These are phyloP conservation scores for Dioscorea dumetorum DNA, from an alignment of 106 monocot species.

Conservation along the genomic window DNA sequence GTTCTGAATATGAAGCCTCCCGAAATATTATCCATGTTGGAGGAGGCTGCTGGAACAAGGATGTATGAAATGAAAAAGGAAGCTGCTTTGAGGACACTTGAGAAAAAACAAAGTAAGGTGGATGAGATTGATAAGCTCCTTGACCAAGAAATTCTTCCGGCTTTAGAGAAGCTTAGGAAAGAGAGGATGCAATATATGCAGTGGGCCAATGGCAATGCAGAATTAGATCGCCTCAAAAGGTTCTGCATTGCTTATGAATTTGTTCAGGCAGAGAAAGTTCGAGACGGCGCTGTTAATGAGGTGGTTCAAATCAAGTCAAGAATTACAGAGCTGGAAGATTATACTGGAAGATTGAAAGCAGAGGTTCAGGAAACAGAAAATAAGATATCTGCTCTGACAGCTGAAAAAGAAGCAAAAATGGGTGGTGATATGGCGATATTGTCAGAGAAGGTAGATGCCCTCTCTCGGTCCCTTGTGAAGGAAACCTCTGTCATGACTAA, in stretches of 20 bases:
- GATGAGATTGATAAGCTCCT: constrained; percentile 97
- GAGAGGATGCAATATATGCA: constrained; percentile 88
- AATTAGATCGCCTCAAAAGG: constrained; percentile 74
- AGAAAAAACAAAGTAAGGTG: constrained; percentile 93
- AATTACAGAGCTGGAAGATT: constrained; percentile 55
- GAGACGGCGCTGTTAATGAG: constrained; percentile 42
- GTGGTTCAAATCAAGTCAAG: constrained; percentile 45
- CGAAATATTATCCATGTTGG: constrained; percentile 96
- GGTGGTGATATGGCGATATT: constrained; percentile 65
- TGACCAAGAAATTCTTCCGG: constrained; percentile 91
- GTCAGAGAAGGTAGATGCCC: constrained; percentile 56
- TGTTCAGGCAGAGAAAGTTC: constrained; percentile 72
- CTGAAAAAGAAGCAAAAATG: constrained; percentile 72
- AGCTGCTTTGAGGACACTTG: constrained; percentile 83
- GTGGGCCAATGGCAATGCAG: constrained; percentile 90
- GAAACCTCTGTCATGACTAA: constrained; percentile 77
- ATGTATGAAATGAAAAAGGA: constrained; percentile 98
- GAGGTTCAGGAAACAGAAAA: constrained; percentile 65
- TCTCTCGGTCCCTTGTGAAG: constrained; percentile 74
- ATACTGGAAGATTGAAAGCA: constrained; percentile 22
- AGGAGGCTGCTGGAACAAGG: constrained; percentile 98
- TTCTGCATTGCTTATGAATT: constrained; percentile 89
- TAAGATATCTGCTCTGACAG: constrained; percentile 46
- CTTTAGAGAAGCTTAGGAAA: constrained; percentile 90
- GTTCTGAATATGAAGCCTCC: constrained; percentile 98